A percentile compares a stretch with the other conserved stretches of the same genome.
These are phyloP conservation scores for Hypoxylon perforatum DNA, from an alignment of 495 filamentous ascomycete species.

Conservation along the genomic window DNA sequence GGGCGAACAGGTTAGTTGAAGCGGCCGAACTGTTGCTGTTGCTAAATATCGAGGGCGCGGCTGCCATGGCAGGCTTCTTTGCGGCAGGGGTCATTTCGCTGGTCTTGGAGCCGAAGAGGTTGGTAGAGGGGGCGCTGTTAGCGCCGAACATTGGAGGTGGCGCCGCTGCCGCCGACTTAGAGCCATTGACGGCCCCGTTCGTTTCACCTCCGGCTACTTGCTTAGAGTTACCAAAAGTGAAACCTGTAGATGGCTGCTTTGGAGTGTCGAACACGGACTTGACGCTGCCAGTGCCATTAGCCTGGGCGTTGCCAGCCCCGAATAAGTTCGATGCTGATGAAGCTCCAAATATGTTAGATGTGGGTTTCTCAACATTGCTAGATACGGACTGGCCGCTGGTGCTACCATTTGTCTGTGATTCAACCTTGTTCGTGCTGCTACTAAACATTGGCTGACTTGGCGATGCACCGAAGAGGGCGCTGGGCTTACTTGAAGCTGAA, in stretches of 20 bases:
- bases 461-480: conserved; percentile 43
- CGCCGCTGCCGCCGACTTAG: conserved; percentile 18
- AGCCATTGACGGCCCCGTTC: conserved; percentile 11
- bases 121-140: conserved; percentile 23
- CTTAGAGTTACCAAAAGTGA: conserved; percentile 46
- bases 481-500: conserved; percentile 20
- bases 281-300: conserved; percentile 27
- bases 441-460: conserved; percentile 21
- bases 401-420: conserved; percentile 2
- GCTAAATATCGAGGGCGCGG: conserved; percentile 44
- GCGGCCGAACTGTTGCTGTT: conserved; percentile 26
- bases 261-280: conserved; percentile 38
- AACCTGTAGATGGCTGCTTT: conserved; percentile 44
- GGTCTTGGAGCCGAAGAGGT: conserved; percentile 32
- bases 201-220: conserved; percentile 7
- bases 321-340: conserved; percentile 23
- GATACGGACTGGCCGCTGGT: conserved; percentile 7
- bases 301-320: conserved; percentile 3
- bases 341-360: conserved; percentile 46
- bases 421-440: not conserved
- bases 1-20: conserved; percentile 20
- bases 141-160: conserved; percentile 45
- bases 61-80: conserved; percentile 34
- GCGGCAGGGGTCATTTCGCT: conserved; percentile 43
- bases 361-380: conserved; percentile 10